Base-by-base conservation (phyloP, 805 yeast genomes). In the Saccharomycopsis olivae region DNA sequence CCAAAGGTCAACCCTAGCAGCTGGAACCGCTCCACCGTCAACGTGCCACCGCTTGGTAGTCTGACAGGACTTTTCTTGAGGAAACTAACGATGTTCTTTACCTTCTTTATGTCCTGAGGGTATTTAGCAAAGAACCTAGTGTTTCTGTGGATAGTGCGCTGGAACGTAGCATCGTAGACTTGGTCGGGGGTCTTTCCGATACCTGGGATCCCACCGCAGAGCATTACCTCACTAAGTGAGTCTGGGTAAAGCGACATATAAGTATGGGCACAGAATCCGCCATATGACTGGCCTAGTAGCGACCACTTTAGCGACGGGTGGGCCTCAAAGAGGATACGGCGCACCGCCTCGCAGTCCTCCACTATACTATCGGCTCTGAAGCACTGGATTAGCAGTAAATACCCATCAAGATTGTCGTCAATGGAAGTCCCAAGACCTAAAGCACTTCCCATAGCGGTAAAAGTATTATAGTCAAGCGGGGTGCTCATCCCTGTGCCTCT, bases 191-290 rank as follows among this genome's bases (percentile, higher is more conserved):
- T 49, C 24, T 48, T 51, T 4, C 58, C 60, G 14, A 74, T 51
- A 1, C 80, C 79, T 2, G 81, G 79, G 11, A 74, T 60, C 4
- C 80, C 81, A 1, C 78, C 81, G 1, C 80, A 66, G 18, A 73
- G 53, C 14, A 74, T 49, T 1, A 68, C 69, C 36, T 62, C 65
- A 31, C 58, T 58, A 20, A 74, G 43, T 2, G 69, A 56, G 1
- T 53, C 51, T 1, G 73, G 66, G 41, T 25, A 66, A 40, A 58
- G 57, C 3, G 77, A 69, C 15, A 70, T 51, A 49, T 73, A 73
- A 3, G 73, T 68, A 47, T 66, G 60, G 16, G 63, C 53, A 47
- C 72, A 64, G 46, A 71, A 73, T 0, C 78, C 78, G 18, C 79
- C 77, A 49, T 62, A 71, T 2, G 74, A 67, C 49, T 73, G 78